A percentile compares a stretch with the other conserved stretches of the same genome.
Evolutionary conservation across 2,329 filamentous ascomycete species (phyloP).

Genomic region (Dothidotthia symphoricarpi): DNA sequence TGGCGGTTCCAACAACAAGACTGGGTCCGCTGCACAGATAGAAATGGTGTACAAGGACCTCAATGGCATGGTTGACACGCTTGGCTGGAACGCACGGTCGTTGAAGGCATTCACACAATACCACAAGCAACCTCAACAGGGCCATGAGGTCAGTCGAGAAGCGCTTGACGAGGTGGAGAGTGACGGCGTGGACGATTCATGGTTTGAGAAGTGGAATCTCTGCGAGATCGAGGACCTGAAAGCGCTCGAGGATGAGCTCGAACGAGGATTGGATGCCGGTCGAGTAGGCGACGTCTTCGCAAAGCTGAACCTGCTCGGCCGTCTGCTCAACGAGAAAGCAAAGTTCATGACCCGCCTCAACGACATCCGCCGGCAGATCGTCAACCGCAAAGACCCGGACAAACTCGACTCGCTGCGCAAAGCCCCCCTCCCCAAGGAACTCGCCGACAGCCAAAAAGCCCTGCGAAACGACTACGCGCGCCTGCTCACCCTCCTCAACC

Average conservation of each 20-base stretch:
- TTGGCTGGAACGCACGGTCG: conserved; percentile 80
- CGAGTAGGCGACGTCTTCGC: conserved; percentile 66
- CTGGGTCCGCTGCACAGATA: conserved; percentile 48
- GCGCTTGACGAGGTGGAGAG: conserved; percentile 57
- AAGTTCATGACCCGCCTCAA: conserved; percentile 69
- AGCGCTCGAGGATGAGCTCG: conserved; percentile 60
- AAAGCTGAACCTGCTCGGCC: conserved; percentile 67
- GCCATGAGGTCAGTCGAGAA: conserved; percentile 58
- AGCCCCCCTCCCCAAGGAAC: conserved; percentile 79
- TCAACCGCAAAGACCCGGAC: conserved; percentile 66
- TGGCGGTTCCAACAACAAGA: conserved; percentile 38
- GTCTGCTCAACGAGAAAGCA: conserved; percentile 67
- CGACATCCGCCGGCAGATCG: conserved; percentile 74
- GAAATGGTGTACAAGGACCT: conserved; percentile 69
- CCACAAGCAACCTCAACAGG: conserved; percentile 51
- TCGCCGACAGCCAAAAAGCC: conserved; percentile 78
- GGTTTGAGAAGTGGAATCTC: conserved; percentile 70
- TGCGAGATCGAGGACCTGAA: conserved; percentile 71
- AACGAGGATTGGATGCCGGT: conserved; percentile 63
- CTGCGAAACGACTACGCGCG: conserved; percentile 72
- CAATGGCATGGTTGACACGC: conserved; percentile 90
- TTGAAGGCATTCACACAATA: conserved; percentile 62
- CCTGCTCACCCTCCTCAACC: conserved; percentile 70
- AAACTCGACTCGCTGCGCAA: conserved; percentile 63
- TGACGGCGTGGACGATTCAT: conserved; percentile 35